Evolutionary conservation across 768 basidiomycete genomes (phyloP).

Genomic region (Rossbeevera mucosa): DNA sequence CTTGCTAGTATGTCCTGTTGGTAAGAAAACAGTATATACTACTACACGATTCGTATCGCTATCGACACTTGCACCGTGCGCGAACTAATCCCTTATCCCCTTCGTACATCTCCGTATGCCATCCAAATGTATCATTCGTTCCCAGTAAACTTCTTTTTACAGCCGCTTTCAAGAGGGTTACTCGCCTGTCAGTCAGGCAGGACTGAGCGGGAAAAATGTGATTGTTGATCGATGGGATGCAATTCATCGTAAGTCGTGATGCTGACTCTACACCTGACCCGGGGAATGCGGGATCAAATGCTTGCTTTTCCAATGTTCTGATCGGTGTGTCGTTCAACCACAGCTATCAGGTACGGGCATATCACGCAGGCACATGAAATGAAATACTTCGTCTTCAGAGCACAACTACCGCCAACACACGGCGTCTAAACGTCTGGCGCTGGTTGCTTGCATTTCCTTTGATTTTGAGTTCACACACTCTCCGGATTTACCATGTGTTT

Average conservation of each 20-base stretch:
- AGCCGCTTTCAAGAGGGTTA: background rate
- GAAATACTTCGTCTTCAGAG: no score
- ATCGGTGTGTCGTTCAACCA: background rate
- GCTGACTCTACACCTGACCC: background rate
- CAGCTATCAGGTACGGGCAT: background rate
- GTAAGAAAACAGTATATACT: background rate
- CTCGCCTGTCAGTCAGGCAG: background rate
- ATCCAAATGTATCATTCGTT: background rate
- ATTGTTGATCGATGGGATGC: background rate
- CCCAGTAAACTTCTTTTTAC: no score
- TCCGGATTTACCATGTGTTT: background rate
- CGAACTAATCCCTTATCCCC: background rate
- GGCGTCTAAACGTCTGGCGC: background rate
- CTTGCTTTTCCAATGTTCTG: background rate
- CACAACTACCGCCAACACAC: background rate
- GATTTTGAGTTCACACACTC: no score
- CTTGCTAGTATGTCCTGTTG: background rate
- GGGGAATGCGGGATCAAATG: no score
- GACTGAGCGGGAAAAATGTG: background rate
- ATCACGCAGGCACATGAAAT: background rate
- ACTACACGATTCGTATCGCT: no score
- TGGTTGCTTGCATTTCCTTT: background rate
- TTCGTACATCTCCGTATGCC: background rate
- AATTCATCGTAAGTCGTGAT: background rate
- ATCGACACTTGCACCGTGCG: background rate